Conservation (phyloP, 345 rosid genomes). For the Clarkia xantiana region DNA sequence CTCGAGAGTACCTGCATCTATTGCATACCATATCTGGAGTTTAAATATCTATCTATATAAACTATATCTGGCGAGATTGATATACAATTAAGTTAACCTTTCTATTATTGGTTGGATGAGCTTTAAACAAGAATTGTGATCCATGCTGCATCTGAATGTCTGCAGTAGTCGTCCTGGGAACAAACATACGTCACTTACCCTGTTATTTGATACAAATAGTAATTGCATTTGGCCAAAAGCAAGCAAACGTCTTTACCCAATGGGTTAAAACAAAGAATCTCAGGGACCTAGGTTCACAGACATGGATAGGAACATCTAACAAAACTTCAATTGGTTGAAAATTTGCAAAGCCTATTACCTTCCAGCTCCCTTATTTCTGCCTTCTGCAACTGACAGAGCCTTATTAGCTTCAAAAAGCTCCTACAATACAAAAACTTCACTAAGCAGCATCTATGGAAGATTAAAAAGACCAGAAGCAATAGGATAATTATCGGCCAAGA, state of each 20-base stretch:
- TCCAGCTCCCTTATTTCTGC: conserved; percentile 36
- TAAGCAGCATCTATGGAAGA: background rate
- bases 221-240: background rate
- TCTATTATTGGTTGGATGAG: conserved; percentile 52
- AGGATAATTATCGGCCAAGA: background rate
- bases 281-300: background rate
- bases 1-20: conserved; percentile 57
- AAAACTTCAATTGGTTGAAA: background rate
- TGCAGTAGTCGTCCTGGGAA: conserved; percentile 11
- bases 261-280: background rate
- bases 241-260: background rate
- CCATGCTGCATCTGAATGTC: conserved; percentile 28
- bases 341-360: conserved; percentile 24
- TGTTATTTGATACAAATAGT: background rate
- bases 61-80: background rate
- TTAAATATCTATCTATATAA: no score
- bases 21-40: background rate
- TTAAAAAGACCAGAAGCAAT: background rate
- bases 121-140: conserved; percentile 34
- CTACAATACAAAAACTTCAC: conserved; percentile 1
- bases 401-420: conserved; percentile 1
- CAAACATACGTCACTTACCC: conserved; percentile 4
- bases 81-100: conserved; percentile 35
- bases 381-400: conserved; percentile 17
- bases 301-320: background rate